Evolutionary conservation across 2,329 filamentous ascomycete genomes (phyloP).

Genomic region (Pezicula radicicola): DNA sequence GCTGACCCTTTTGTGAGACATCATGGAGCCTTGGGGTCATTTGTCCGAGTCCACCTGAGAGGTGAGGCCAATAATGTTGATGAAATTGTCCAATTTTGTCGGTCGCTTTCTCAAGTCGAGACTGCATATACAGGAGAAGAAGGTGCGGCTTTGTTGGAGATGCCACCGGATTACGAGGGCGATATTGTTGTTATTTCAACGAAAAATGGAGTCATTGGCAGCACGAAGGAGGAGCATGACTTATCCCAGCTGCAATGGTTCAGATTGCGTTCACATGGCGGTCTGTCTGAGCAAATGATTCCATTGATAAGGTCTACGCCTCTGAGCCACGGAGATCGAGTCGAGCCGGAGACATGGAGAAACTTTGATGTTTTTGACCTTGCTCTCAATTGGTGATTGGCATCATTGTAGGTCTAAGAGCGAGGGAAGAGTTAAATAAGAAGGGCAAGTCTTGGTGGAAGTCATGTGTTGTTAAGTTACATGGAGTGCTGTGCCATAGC

Average conservation of each 20-base stretch:
- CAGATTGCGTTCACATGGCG: conserved; percentile 34
- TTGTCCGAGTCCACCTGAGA: conserved; percentile 37
- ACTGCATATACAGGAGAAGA: conserved; percentile 27
- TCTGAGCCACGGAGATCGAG: conserved; percentile 3
- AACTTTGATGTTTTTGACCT: conserved; percentile 38
- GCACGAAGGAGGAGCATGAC: conserved; percentile 31
- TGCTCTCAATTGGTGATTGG: conserved; percentile 25
- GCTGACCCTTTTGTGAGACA: conserved; percentile 40
- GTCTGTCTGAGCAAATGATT: conserved; percentile 35
- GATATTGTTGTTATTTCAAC: conserved; percentile 36
- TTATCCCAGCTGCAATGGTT: conserved; percentile 29
- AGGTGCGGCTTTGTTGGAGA: conserved; percentile 32
- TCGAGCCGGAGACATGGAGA: conserved; percentile 25
- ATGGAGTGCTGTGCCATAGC: too few relatives aligned
- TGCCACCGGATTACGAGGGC: conserved; percentile 37
- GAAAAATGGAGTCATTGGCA: conserved; percentile 35
- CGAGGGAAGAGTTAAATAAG: too few relatives aligned
- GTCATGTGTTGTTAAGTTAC: too few relatives aligned
- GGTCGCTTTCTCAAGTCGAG: conserved; percentile 28
- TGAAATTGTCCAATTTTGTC: conserved; percentile 9
- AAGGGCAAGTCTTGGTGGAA: too few relatives aligned
- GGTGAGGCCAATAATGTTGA: conserved; percentile 3
- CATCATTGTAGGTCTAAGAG: background rate
- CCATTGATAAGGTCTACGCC: conserved; percentile 32
- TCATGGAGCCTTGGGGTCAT: conserved; percentile 38